A percentile compares a stretch with the other conserved stretches of the same genome.
These are phyloP conservation scores for Phytophthora colocasiae DNA, from an alignment of 352 stramenopile species.

Conservation along the genomic window DNA sequence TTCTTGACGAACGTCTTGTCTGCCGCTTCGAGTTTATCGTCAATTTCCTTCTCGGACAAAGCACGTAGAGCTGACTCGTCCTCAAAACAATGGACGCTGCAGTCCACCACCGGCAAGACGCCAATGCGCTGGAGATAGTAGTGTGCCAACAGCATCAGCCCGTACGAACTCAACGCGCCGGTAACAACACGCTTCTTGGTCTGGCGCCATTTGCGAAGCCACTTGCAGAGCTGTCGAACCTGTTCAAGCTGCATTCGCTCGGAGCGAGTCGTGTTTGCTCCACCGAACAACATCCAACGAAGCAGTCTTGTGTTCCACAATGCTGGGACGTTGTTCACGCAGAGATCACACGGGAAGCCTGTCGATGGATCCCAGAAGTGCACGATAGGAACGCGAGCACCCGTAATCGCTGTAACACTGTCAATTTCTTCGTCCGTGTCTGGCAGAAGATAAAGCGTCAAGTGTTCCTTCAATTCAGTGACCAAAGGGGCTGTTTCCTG, in stretches of 20 bases:
- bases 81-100: slow-evolving; percentile 32
- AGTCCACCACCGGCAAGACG: slow-evolving; percentile 60
- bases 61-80: slow-evolving; percentile 21
- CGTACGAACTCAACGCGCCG: slow-evolving; percentile 70
- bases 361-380: slow-evolving; percentile 55
- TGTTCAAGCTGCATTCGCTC: slow-evolving; percentile 21
- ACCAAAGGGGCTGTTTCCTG: slow-evolving; percentile 60
- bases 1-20: slow-evolving; percentile 30
- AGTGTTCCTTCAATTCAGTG: slow-evolving; percentile 74
- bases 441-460: slow-evolving; percentile 58
- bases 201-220: slow-evolving; percentile 66
- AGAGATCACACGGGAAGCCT: slow-evolving; percentile 68
- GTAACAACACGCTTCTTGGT: slow-evolving; percentile 41
- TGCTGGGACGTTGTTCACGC: slow-evolving; percentile 83
- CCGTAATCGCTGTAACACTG: slow-evolving; percentile 31
- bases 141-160: slow-evolving; percentile 68
- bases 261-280: not conserved
- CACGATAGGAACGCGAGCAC: slow-evolving; percentile 77
- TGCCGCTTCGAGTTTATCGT: slow-evolving; percentile 20
- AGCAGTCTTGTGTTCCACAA: slow-evolving; percentile 85
- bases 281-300: slow-evolving; percentile 36
- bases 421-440: slow-evolving; percentile 18
- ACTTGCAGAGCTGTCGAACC: slow-evolving; percentile 46
- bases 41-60: slow-evolving; percentile 34
- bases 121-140: slow-evolving; percentile 69